These are phyloP conservation scores for Bondarzewia mesenterica DNA, from an alignment of 1,284 basidiomycete genomes.

Conservation along the genomic window DNA sequence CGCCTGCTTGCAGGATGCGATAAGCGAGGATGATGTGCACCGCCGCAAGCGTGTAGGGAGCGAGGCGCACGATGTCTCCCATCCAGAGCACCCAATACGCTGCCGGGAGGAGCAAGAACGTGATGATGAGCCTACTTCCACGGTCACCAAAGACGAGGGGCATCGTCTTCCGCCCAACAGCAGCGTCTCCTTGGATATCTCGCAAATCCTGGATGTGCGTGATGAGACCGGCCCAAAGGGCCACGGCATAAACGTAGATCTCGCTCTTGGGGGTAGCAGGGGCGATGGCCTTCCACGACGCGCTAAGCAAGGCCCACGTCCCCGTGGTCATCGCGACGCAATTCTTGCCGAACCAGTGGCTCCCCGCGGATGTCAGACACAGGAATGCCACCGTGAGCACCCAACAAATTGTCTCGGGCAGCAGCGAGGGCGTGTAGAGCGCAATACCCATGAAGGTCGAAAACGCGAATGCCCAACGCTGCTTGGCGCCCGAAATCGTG, in stretches of 20 bases:
- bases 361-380: not conserved
- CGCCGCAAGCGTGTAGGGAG: not conserved
- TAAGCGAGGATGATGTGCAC: not conserved
- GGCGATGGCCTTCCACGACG: not conserved
- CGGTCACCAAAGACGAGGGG: no score
- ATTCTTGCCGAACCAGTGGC: slow-evolving; percentile 1
- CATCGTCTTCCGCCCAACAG: not conserved
- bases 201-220: not conserved
- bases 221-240: not conserved
- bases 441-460: not conserved
- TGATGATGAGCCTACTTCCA: no score
- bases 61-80: no score
- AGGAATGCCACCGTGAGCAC: not conserved
- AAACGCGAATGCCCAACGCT: not conserved
- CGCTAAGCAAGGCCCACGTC: not conserved
- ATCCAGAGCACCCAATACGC: not conserved
- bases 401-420: not conserved
- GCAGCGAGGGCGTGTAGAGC: not conserved
- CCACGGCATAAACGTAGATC: slow-evolving; percentile 1
- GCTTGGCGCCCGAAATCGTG: not conserved
- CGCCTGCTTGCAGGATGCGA: not conserved
- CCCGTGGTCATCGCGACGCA: slow-evolving; percentile 1
- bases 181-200: not conserved
- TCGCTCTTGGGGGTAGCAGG: not conserved
- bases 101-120: not conserved